Conservation (phyloP, 352 stramenopile species). For the Pythium folliculosum region DNA sequence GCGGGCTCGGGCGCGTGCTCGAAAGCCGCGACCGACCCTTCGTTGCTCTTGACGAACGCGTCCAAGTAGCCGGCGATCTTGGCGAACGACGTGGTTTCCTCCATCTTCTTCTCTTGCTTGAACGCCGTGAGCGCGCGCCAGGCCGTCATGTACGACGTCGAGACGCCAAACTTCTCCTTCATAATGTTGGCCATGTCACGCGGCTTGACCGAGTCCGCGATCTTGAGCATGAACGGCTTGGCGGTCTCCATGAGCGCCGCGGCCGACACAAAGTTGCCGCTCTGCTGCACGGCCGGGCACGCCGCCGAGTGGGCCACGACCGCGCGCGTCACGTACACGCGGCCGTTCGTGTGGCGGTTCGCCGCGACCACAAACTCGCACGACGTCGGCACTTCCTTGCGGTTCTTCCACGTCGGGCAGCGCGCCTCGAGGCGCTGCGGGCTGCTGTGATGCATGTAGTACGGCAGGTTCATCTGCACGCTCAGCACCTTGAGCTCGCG, state of each 20-base stretch:
- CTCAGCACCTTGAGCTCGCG: conserved; percentile 76
- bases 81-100: conserved; percentile 69
- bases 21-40: conserved; percentile 60
- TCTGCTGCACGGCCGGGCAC: conserved; percentile 53
- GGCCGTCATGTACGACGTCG: conserved; percentile 78
- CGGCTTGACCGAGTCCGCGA: conserved; percentile 57
- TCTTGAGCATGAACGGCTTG: conserved; percentile 67
- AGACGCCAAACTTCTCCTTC: conserved; percentile 82
- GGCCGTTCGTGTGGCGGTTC: conserved; percentile 76
- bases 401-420: conserved; percentile 75
- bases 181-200: conserved; percentile 82
- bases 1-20: conserved; percentile 49
- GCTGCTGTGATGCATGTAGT: conserved; percentile 86
- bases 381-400: conserved; percentile 45
- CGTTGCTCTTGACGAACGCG: conserved; percentile 59
- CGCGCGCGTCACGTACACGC: conserved; percentile 72
- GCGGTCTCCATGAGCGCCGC: conserved; percentile 74
- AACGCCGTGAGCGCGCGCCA: conserved; percentile 75
- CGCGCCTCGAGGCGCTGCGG: conserved; percentile 75
- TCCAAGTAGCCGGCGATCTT: conserved; percentile 67
- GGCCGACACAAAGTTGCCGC: conserved; percentile 53
- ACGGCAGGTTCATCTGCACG: conserved; percentile 66
- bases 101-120: conserved; percentile 63
- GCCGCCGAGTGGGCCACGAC: conserved; percentile 44
- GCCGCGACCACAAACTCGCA: conserved; percentile 78